phyloP scores from a whole-genome alignment of 495 filamentous ascomycete genomes.

The Penicillium pulvis region DNA sequence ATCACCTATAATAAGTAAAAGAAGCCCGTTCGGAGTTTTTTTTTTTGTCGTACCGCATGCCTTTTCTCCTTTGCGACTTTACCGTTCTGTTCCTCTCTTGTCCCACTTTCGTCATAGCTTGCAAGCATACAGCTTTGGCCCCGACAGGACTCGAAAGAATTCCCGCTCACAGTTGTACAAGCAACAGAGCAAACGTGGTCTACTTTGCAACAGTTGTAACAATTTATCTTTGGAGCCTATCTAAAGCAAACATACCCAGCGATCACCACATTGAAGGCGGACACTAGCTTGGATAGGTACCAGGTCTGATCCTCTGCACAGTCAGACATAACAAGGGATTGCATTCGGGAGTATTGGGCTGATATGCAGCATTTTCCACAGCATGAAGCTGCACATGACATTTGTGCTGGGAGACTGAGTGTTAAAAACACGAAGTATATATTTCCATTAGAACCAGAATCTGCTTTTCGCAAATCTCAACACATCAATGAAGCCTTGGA shows the following conservation, averaged over 20 bases:
- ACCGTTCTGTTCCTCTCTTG: background rate
- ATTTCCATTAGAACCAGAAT: too few species aligned
- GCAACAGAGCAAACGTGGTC: constrained; percentile 16
- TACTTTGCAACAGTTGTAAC: constrained; percentile 27
- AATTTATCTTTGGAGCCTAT: constrained; percentile 5
- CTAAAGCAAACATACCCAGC: background rate
- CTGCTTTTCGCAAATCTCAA: too few species aligned
- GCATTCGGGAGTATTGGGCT: background rate
- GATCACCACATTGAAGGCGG: background rate
- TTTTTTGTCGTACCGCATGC: background rate
- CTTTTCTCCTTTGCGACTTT: background rate
- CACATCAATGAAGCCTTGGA: too few species aligned
- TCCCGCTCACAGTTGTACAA: constrained; percentile 19
- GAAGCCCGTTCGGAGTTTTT: background rate
- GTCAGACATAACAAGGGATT: background rate
- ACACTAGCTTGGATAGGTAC: background rate
- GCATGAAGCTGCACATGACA: background rate
- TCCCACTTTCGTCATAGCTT: constrained; percentile 1
- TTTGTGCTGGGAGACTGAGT: background rate
- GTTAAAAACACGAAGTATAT: too few species aligned
- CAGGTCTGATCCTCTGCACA: background rate
- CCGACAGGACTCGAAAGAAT: constrained; percentile 14
- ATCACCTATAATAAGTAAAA: background rate
- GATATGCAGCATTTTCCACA: constrained; percentile 4
- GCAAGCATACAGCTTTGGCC: background rate